Evolutionary conservation across 2,329 filamentous ascomycete genomes (phyloP), one percentile per base, ranked within the genome.

Genomic region (Sordariomycetes sp.): DNA sequence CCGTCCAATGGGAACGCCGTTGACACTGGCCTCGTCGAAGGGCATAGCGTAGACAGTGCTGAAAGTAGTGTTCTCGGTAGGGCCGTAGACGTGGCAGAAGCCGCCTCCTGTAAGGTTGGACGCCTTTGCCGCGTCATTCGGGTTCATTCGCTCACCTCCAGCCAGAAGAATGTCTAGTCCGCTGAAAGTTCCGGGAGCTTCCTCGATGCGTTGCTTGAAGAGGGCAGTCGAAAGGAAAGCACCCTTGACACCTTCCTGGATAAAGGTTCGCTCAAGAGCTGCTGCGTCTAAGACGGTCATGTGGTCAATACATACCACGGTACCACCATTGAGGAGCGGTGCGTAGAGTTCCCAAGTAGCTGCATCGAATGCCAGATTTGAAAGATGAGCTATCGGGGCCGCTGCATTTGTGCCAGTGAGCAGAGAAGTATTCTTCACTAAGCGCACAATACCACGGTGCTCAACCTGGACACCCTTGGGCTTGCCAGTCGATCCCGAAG

Each of bases 401-500:
- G 25, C 3, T 18, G 29, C 6, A n/a, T 14, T 6, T 17, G 12
- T 18, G 11, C 21, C 19, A n/a, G 17, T 19, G n/a, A 38, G 5
- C 6, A 18, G 19, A 14, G 32, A 40, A 10, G 14, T 32, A 8
- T 32, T n/a, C 14, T 38, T 39, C 5, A 32, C 39, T 6, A 41
- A 27, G 11, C 38, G 24, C 8, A 40, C 10, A 14, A 42, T 37
- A n/a, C 28, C 18, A 16, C 38, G 38, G 27, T 43, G 41, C 28
- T 43, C 39, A 33, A 48, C 30, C 38, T 67, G 57, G 18, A 70
- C 64, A 21, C 66, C 66, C 50, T 70, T 70, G 7, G 66, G 66
- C 20, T 53, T 51, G 8, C 66, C 66, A 2, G 66, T 70, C 12
- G 63, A 69, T 14, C 66, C 66, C 9, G 66, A 70, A 17, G 66